These are phyloP conservation scores for Pontederia crassipes DNA, from an alignment of 176 grass and related monocot genomes.

Conservation along the genomic window DNA sequence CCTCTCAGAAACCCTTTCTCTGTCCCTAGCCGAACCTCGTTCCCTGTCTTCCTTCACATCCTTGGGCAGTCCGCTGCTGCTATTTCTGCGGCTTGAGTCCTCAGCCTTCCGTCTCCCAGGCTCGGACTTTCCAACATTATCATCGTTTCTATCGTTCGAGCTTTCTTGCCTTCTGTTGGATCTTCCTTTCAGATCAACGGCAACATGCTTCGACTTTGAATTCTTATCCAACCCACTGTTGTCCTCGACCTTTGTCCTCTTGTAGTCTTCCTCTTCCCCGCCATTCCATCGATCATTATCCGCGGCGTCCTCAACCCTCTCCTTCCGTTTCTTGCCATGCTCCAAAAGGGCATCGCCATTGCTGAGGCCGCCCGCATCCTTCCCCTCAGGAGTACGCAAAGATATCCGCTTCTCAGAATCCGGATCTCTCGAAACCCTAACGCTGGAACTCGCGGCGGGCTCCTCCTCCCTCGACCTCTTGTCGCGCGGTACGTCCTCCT, in stretches of 20 bases:
- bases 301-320: constrained; percentile 44
- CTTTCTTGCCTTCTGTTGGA: constrained; percentile 33
- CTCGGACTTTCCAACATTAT: constrained; percentile 38
- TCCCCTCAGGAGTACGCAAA: constrained; percentile 18
- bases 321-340: constrained; percentile 83
- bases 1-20: no score
- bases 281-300: constrained; percentile 81
- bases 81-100: constrained; percentile 52
- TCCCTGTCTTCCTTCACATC: constrained; percentile 65
- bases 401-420: constrained; percentile 62
- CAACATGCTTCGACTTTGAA: constrained; percentile 47
- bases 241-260: constrained; percentile 57
- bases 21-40: constrained; percentile 29
- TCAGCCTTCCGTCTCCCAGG: constrained; percentile 34
- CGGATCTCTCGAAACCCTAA: constrained; percentile 78
- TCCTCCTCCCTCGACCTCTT: constrained; percentile 38
- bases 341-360: constrained; percentile 50
- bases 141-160: constrained; percentile 29
- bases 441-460: constrained; percentile 1
- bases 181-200: constrained; percentile 49
- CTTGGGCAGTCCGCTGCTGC: constrained; percentile 36
- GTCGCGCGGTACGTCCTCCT: constrained; percentile 24
- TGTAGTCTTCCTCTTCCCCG: constrained; percentile 51
- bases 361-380: constrained; percentile 34
- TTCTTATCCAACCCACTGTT: constrained; percentile 44